Conservation (phyloP, 306 rosid species). For the Vigna trinervia region DNA sequence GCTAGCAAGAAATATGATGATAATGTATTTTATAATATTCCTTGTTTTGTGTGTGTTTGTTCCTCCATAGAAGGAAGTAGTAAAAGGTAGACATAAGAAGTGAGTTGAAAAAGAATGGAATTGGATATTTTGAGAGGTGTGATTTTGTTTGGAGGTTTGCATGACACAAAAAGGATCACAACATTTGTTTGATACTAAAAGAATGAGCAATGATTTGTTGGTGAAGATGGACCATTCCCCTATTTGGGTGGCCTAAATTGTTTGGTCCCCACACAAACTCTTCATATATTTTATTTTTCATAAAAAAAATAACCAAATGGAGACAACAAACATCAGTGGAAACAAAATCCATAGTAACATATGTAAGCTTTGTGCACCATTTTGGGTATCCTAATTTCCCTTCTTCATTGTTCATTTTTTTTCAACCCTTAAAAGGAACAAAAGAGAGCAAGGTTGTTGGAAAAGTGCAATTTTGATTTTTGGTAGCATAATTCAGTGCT, state of each 20-base stretch:
- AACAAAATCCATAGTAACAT: background rate
- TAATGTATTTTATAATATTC: no score
- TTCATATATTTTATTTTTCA: background rate
- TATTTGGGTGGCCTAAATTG: slow-evolving; percentile 46
- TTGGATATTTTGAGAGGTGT: slow-evolving; percentile 29
- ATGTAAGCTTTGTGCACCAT: background rate
- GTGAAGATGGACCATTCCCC: slow-evolving; percentile 38
- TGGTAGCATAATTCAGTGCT: background rate
- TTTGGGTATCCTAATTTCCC: slow-evolving; percentile 7
- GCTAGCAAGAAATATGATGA: no score
- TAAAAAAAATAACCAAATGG: slow-evolving; percentile 22
- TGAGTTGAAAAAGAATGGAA: background rate
- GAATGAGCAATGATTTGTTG: slow-evolving; percentile 22
- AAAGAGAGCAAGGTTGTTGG: slow-evolving; percentile 28
- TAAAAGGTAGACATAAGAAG: background rate
- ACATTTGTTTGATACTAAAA: background rate
- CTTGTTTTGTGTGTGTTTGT: no score
- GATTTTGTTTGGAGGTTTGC: background rate
- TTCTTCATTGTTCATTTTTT: background rate
- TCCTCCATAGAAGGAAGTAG: background rate
- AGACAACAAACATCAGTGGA: background rate
- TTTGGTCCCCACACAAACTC: slow-evolving; percentile 43
- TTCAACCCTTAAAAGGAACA: slow-evolving; percentile 18
- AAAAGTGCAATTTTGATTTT: slow-evolving; percentile 29
- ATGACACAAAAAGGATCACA: background rate